Conservation (phyloP, 176 grass and related monocot genomes). For the Oryza coarctata region DNA sequence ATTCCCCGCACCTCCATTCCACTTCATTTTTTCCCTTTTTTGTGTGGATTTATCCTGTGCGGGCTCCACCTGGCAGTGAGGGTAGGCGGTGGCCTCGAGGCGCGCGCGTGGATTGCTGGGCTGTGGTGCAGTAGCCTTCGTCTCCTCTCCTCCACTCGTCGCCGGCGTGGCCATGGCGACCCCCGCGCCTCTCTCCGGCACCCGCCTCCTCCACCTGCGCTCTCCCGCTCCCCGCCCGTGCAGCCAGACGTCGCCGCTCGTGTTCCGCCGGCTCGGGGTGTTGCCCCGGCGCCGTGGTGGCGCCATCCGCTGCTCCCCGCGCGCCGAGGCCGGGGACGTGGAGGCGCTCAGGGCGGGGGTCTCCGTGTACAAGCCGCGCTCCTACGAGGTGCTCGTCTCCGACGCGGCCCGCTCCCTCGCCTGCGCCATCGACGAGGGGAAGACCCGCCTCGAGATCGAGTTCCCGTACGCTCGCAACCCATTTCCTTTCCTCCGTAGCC, state of each 20-base stretch:
- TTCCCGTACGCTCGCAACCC: constrained; percentile 47
- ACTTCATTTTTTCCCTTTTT: neutral
- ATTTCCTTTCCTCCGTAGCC: no score
- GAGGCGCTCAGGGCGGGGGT: constrained; percentile 53
- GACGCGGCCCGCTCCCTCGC: constrained; percentile 84
- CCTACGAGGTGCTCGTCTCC: constrained; percentile 87
- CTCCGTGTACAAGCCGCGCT: constrained; percentile 75
- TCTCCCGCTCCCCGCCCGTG: neutral
- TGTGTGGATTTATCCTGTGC: neutral
- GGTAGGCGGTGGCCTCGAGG: neutral
- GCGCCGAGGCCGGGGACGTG: constrained; percentile 29
- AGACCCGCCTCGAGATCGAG: constrained; percentile 87
- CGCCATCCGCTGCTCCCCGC: neutral
- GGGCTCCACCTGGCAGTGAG: neutral
- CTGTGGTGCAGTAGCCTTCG: neutral
- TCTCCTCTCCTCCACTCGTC: neutral
- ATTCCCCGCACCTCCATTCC: constrained; percentile 95
- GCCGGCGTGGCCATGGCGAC: constrained; percentile 33
- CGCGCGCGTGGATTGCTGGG: neutral
- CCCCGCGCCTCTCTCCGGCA: neutral
- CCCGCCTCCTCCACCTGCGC: constrained; percentile 32
- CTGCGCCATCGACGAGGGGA: constrained; percentile 67
- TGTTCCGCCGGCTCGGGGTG: neutral
- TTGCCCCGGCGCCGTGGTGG: neutral
- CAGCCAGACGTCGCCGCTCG: neutral